Evolutionary conservation across 73 alveolate genomes (phyloP), one percentile per base, ranked within the genome.

Genomic region (Paramecium bursaria): DNA sequence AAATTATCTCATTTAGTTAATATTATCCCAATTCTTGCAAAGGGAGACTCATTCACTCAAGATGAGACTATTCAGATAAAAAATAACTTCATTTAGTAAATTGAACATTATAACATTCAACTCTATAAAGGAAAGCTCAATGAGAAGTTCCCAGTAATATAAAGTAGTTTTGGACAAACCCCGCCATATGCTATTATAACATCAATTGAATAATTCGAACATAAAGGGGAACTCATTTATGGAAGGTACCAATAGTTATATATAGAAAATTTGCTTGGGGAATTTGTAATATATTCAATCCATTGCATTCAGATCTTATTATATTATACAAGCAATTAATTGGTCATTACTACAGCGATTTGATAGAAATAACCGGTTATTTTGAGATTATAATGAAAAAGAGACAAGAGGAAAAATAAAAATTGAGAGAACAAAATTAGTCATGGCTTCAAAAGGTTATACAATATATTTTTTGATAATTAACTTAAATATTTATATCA

Each of bases 251-350:
- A 3, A 30, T 13, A 3, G 21, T 35, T 14, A 14, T 13, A 19
- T 19, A 6, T 54, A 79, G 89, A 55, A 54, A 79, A 55, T 79
- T 53, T 42, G 85, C 89, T 7, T 54, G 89, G 89, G 89, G 89
- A 54, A 79, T 79, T 6, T 79, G 89, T 35, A 73, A 53, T 53
- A 79, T 79, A 6, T 61, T 53, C 4, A 73, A 79, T 55, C 89
- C 89, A 11, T 23, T 53, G 39, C 89, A 79, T 79, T 79, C 89
- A 23, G 89, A 79, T 53, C 46, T 79, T 15, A 6, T 21, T 0
- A 25, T 79, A n/a, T 73, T 79, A 42, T 79, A 79, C 46, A 42
- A 79, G 46, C 73, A 22, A 7, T 42, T 79, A 27, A 54, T 79
- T 17, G 89, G 89, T 19, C 60, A 31, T 48, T 79, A 39, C 19